Conservation (phyloP, 768 basidiomycete genomes). For the Boletus subcaerulescens region DNA sequence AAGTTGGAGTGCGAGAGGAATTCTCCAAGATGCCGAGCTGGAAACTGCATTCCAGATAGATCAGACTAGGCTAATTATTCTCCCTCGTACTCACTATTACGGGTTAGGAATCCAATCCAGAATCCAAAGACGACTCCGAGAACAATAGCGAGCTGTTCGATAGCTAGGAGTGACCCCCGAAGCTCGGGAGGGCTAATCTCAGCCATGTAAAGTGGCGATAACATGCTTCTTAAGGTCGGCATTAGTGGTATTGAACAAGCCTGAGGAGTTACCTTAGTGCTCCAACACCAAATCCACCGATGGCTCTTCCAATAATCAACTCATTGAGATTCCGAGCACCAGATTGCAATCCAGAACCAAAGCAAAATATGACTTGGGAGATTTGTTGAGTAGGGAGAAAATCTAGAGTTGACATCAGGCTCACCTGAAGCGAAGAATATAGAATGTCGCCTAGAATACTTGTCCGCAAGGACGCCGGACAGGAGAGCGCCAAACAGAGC, state of each 20-base stretch:
- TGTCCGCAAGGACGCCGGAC: constrained; percentile 68
- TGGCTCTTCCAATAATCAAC: constrained; percentile 65
- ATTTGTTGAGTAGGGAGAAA: background rate
- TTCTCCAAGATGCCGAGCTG: constrained; percentile 69
- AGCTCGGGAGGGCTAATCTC: constrained; percentile 82
- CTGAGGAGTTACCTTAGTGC: constrained; percentile 50
- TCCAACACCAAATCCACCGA: constrained; percentile 82
- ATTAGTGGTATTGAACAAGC: constrained; percentile 1
- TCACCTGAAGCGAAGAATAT: constrained; percentile 68
- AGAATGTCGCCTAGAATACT: constrained; percentile 60
- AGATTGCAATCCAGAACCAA: constrained; percentile 70
- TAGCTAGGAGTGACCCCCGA: constrained; percentile 72
- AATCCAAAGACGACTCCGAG: constrained; percentile 80
- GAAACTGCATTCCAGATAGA: constrained; percentile 38
- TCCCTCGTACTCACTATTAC: constrained; percentile 44
- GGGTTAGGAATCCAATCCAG: constrained; percentile 77
- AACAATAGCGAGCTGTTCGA: constrained; percentile 81
- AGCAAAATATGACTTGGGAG: constrained; percentile 57
- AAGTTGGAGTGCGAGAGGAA: constrained; percentile 71
- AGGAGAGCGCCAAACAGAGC: constrained; percentile 72
- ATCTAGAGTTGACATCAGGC: constrained; percentile 15
- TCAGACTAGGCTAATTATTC: background rate
- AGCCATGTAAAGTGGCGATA: constrained; percentile 80
- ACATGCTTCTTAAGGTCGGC: constrained; percentile 48
- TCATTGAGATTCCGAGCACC: constrained; percentile 53